phyloP scores from a whole-genome alignment of 805 yeast species.

The Ogataea henricii region DNA sequence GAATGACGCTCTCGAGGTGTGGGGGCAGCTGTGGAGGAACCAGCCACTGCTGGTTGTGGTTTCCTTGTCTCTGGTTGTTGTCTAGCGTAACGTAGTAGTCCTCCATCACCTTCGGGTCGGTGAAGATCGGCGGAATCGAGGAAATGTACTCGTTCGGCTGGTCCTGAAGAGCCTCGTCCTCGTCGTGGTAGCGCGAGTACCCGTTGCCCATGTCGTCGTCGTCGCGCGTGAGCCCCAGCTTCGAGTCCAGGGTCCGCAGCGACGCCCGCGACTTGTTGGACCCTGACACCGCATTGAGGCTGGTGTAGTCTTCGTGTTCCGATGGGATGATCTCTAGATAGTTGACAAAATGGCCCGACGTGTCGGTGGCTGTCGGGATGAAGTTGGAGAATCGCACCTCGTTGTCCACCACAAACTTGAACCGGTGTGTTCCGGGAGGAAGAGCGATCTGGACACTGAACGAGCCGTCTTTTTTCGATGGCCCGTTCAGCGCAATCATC shows the following conservation, averaged over 20 bases:
- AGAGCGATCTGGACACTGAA: slow-evolving; percentile 72
- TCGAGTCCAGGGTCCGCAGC: slow-evolving; percentile 53
- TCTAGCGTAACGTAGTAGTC: slow-evolving; percentile 79
- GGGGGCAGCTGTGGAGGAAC: slow-evolving; percentile 98
- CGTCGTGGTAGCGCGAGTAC: slow-evolving; percentile 73
- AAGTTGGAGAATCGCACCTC: slow-evolving; percentile 86
- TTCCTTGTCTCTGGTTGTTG: slow-evolving; percentile 53
- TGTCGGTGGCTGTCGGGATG: slow-evolving; percentile 96
- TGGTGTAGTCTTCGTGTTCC: slow-evolving; percentile 29
- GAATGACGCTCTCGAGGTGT: slow-evolving; percentile 89
- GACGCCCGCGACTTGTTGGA: slow-evolving; percentile 30
- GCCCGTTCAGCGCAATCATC: slow-evolving; percentile 81
- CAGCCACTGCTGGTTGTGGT: slow-evolving; percentile 56
- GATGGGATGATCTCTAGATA: slow-evolving; percentile 68
- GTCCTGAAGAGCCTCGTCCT: slow-evolving; percentile 39
- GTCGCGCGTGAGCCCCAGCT: slow-evolving; percentile 62
- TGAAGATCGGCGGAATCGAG: slow-evolving; percentile 79
- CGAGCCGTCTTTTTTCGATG: slow-evolving; percentile 49
- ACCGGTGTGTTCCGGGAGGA: slow-evolving; percentile 90
- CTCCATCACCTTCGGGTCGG: slow-evolving; percentile 86
- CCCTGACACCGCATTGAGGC: slow-evolving; percentile 17
- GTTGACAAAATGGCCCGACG: slow-evolving; percentile 93
- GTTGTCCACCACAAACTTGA: slow-evolving; percentile 91
- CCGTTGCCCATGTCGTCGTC: slow-evolving; percentile 86
- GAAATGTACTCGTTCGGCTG: slow-evolving; percentile 51